phyloP scores from a whole-genome alignment of 208 protist genomes.

The Blechomonas ayalai region DNA sequence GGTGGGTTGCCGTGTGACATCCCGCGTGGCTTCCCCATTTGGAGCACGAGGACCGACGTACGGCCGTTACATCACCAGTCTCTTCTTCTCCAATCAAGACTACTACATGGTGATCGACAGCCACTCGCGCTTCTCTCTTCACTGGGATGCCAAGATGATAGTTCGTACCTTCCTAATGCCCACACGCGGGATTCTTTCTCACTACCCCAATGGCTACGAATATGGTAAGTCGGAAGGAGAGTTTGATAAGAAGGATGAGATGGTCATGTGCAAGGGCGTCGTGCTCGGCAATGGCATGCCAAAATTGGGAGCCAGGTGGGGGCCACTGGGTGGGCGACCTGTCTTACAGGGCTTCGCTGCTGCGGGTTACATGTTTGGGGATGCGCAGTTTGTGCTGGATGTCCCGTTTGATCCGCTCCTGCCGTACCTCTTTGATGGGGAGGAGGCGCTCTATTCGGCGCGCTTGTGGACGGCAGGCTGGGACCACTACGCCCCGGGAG shows the following conservation, averaged over 20 bases:
- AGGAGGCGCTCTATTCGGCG: constrained; percentile 83
- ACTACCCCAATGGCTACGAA: constrained; percentile 76
- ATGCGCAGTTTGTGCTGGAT: constrained; percentile 61
- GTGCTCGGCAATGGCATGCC: constrained; percentile 55
- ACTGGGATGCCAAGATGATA: constrained; percentile 80
- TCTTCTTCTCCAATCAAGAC: constrained; percentile 75
- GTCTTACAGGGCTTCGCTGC: constrained; percentile 58
- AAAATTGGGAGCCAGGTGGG: constrained; percentile 53
- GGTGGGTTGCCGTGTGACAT: constrained; percentile 51
- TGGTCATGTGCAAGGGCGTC: constrained; percentile 67
- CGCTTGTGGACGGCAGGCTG: constrained; percentile 86
- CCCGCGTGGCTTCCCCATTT: constrained; percentile 22
- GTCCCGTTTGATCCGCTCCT: constrained; percentile 92
- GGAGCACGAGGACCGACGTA: constrained; percentile 72
- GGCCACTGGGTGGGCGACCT: constrained; percentile 10
- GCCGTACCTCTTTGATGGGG: constrained; percentile 91
- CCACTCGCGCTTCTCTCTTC: constrained; percentile 63
- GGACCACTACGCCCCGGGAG: constrained; percentile 72
- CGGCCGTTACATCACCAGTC: constrained; percentile 65
- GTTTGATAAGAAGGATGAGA: constrained; percentile 25
- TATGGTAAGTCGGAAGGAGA: constrained; percentile 34
- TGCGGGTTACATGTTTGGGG: constrained; percentile 72
- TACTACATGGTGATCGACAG: constrained; percentile 87
- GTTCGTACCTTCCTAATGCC: constrained; percentile 42
- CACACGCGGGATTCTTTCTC: constrained; percentile 59